A percentile compares a stretch with the other conserved stretches of the same genome.
These are phyloP conservation scores for Rubia balearica DNA, from an alignment of 305 asterid species.

Conservation along the genomic window DNA sequence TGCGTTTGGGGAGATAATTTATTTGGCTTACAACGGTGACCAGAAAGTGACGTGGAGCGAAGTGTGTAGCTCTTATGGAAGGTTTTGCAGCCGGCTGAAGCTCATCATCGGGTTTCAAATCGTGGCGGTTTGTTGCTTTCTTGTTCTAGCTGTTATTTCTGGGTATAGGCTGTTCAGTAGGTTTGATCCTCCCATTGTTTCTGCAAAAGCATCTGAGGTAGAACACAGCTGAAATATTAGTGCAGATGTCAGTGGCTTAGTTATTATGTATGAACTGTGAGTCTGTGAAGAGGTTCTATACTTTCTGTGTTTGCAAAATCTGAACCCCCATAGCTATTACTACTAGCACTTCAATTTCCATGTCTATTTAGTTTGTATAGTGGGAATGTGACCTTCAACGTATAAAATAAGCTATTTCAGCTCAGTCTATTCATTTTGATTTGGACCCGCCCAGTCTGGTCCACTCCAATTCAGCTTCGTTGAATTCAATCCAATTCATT, in stretches of 20 bases:
- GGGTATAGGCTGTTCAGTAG: constrained; percentile 59
- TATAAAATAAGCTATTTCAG: too few species aligned
- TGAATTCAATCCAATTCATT: too few species aligned
- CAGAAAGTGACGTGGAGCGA: constrained; percentile 69
- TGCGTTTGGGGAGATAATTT: constrained; percentile 47
- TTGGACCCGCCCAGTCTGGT: too few species aligned
- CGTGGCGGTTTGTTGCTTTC: constrained; percentile 51
- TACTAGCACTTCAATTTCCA: not conserved
- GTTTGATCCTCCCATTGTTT: constrained; percentile 52
- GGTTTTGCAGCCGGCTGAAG: constrained; percentile 58
- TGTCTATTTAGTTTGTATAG: not conserved
- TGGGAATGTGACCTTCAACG: not conserved
- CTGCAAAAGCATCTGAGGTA: constrained; percentile 37
- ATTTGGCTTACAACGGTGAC: constrained; percentile 69
- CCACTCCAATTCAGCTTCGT: too few species aligned
- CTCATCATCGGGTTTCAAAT: constrained; percentile 47
- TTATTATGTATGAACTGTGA: not conserved
- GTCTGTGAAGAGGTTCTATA: not conserved
- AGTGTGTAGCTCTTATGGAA: constrained; percentile 67
- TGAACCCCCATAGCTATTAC: not conserved
- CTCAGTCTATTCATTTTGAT: too few species aligned
- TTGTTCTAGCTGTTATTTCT: constrained; percentile 62
- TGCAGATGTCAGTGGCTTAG: not conserved
- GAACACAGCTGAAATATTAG: constrained; percentile 8
- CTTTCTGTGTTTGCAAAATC: too few species aligned